Base-by-base conservation (phyloP, 108 stramenopile genomes). In the Discostella stelligeroides region DNA sequence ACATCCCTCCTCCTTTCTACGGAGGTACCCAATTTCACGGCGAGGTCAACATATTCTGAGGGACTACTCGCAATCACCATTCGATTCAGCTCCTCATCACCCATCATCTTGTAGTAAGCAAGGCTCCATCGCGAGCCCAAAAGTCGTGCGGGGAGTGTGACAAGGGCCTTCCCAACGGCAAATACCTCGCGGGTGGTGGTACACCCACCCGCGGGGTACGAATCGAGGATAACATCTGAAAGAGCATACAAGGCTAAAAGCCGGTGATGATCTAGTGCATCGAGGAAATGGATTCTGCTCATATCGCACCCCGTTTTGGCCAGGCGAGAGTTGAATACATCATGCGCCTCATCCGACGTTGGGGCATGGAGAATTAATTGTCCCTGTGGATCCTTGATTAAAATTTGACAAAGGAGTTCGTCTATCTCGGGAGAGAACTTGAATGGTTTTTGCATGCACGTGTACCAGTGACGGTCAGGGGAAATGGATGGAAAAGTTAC, bases 391-490 rank as follows among this genome's bases (percentile, higher is more conserved):
- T 80, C 79, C 8, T 75, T 39, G 15, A 28, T 21, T 12, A 80
- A 51, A 18, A 80, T 34, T 8, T 68, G 73, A 30, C 79, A 80
- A n/a, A 80, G 18, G 14, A 80, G 53, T 27, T 30, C 28, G 61
- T 80, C 79, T 13, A 80, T 39, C 46, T 80, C 79, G 3, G 73
- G 79, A 13, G 47, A 42, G 17, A 75, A 54, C 54, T 80, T 80
- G 55, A 65, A 65, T 27, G 79, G 79, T 25, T 80, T 80, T 49
- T 80, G 73, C 79, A 80, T 80, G 47, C 68, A 70, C 47, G 60
- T 55, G 46, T 80, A 80, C 53, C 48, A 34, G 17, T 70, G 45
- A 21, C 21, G 37, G 61, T 71, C 43, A 8, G 27, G n/a, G 10
- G 40, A 14, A 21, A 62, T 21, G 0, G 40, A 14, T 18, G 48